Base-by-base conservation (phyloP, 371 early-diverging fungal species). In the Circinella umbellata region DNA sequence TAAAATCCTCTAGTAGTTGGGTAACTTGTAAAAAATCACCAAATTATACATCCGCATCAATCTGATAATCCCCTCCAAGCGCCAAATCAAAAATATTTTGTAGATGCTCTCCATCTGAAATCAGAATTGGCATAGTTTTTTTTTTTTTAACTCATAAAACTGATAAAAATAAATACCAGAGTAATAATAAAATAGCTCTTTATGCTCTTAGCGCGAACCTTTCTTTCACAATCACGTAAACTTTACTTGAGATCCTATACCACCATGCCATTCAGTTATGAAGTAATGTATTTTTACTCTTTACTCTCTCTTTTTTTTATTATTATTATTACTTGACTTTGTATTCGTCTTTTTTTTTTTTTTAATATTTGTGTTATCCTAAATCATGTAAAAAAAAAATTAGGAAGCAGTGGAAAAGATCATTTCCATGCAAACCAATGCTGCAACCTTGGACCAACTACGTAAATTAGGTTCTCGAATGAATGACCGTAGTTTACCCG, bases 351-450 rank as follows among this genome's bases (percentile, higher is more conserved):
- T 49, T 17, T 64, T 49, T 53, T 48, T 49, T 17, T 64, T 49
- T 53, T 34, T 27, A 27, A 27, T 27, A 36, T 27, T 53, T 34
- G 34, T 64, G 6, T 64, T 17, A n/a, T 64, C 38, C 34, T 27
- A 27, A 3, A 20, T 3, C 11, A 6, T n/a, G 10, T 36, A 1
- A 46, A 14, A 64, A 14, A 64, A 64, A 20, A 42, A 99, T 64
- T 37, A 94, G 94, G 79, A 87, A 53, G 95, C 95, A 11, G 87
- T 96, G 59, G 78, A 88, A 15, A 82, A 87, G 74, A 84, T 97
- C 62, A 95, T 94, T 79, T 77, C 85, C 35, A 81, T 94, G 49
- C 94, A 96, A 77, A 91, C 92, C 42, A 96, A 95, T 82, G 90
- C 93, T 60, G 82, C 92, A n/a, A 76, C 90, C 13, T 80, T 97